Base-by-base conservation (phyloP, 768 basidiomycete genomes). In the Ephemerocybe angulata region DNA sequence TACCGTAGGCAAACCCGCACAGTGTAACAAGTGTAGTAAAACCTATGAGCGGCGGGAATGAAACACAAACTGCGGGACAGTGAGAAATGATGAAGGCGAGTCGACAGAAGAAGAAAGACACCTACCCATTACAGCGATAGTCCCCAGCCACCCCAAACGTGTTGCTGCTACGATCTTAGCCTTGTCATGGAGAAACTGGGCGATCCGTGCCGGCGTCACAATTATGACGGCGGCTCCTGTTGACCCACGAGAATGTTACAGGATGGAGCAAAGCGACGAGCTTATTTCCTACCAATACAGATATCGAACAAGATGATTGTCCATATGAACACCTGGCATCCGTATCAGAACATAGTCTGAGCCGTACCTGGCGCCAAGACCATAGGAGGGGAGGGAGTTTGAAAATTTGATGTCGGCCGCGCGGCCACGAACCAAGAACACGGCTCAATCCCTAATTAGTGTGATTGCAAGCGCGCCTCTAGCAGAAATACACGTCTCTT, bases 1-100 rank as follows among this genome's bases (percentile, higher is more conserved):
- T 77, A 42, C 92, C 91, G 62, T 89, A 93, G 1, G 89, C 86
- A 68, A 92, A 93, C 1, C 92, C 92, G 61, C 84, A 86, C 7
- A 94, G 65, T 12, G 86, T 84, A 27, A 83, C 68, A 21, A 78
- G 68, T 0, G 87, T 87, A 0, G 85, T 85, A 66, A 87, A 85
- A 1, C 89, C 89, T 52, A 86, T 74, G 57, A 84, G 65, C 15
- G 81, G 87, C 19, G 82, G 85, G 60, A 85, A 80, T 13, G 79
- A 84, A 28, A 77, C 71, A 21, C 76, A 56, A 19, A 78, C 80
- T 81, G 33, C 47, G 50, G 17, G 42, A 1, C 33, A 50, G 56
- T 35, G 41, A 52, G 12, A 37, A 28, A 33, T 21, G 28, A 46
- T 13, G 19, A 67, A 19, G 42, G 33, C 25, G 48, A 41, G 21